These are phyloP conservation scores for Xerophyta viscosa DNA, from an alignment of 106 monocot species.

Conservation along the genomic window DNA sequence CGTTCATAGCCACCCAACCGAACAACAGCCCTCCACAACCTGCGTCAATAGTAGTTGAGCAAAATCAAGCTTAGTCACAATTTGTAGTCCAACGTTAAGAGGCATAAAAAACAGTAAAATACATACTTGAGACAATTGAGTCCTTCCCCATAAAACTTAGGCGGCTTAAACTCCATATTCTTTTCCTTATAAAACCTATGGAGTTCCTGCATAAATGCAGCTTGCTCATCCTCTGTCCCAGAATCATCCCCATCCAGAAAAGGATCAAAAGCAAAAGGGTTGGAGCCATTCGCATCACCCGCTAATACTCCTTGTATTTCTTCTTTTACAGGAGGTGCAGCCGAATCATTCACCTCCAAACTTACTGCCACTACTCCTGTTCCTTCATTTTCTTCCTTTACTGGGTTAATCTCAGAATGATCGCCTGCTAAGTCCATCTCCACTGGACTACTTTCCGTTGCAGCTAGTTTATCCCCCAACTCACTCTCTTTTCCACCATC, in stretches of 20 bases:
- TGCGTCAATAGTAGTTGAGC: no score
- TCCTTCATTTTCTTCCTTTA: no score
- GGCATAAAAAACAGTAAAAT: no score
- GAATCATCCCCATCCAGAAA: slow-evolving; percentile 79
- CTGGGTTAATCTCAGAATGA: background rate
- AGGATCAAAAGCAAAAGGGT: slow-evolving; percentile 16
- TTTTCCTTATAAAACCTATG: slow-evolving; percentile 75
- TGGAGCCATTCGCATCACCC: slow-evolving; percentile 11
- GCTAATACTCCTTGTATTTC: no score
- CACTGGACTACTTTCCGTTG: background rate
- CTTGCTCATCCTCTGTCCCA: slow-evolving; percentile 84
- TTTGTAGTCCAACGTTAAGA: no score
- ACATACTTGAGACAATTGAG: slow-evolving; percentile 88
- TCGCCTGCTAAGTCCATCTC: slow-evolving; percentile 12
- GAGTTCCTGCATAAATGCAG: slow-evolving; percentile 82
- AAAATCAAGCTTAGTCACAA: no score
- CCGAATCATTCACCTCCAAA: slow-evolving; percentile 1
- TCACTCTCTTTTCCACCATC: background rate
- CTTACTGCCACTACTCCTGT: no score
- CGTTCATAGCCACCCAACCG: slow-evolving; percentile 92
- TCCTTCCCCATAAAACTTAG: slow-evolving; percentile 90
- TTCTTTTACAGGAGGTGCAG: background rate
- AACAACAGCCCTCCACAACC: slow-evolving; percentile 90
- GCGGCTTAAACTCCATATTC: slow-evolving; percentile 85
- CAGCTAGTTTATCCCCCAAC: background rate